Evolutionary conservation across 2,329 filamentous ascomycete species (phyloP).

Genomic region (Madurella mycetomatis): DNA sequence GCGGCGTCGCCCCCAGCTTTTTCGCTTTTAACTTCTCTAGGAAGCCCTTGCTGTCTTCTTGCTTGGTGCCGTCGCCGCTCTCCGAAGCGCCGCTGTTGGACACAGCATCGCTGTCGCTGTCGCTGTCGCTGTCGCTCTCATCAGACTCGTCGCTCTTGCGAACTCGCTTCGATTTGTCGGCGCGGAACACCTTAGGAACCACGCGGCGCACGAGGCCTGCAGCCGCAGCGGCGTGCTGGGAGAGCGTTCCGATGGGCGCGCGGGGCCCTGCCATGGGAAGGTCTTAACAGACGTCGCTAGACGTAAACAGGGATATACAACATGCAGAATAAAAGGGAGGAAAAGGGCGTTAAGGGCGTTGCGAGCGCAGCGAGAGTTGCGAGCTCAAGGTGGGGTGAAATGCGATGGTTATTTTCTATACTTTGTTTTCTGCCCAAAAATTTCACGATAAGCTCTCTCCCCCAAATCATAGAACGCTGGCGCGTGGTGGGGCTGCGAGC

Average conservation of each 20-base stretch:
- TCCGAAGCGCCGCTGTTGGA: constrained; percentile 5
- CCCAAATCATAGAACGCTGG: constrained; percentile 9
- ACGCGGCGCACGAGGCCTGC: constrained; percentile 23
- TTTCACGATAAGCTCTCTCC: constrained; percentile 6
- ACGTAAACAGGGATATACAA: background rate
- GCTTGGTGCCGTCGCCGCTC: background rate
- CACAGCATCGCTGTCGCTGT: constrained; percentile 13
- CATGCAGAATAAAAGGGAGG: background rate
- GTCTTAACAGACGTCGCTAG: constrained; percentile 3
- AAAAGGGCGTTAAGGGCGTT: background rate
- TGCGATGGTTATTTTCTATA: background rate
- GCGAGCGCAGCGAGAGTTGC: background rate
- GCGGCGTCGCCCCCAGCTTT: background rate
- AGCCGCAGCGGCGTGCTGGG: constrained; percentile 26
- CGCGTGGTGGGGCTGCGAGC: constrained; percentile 13
- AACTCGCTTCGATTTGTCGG: constrained; percentile 11
- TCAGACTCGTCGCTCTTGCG: constrained; percentile 11
- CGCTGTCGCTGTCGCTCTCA: constrained; percentile 20
- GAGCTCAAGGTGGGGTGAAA: background rate
- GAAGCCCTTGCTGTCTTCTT: constrained; percentile 4
- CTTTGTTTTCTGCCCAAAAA: constrained; percentile 9
- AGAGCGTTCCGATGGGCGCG: constrained; percentile 30
- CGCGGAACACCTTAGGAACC: constrained; percentile 13
- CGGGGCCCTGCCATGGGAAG: constrained; percentile 27
- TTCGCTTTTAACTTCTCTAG: constrained; percentile 2